These are phyloP conservation scores for Penstemon davidsonii DNA, from an alignment of 257 asterid genomes.

Conservation along the genomic window DNA sequence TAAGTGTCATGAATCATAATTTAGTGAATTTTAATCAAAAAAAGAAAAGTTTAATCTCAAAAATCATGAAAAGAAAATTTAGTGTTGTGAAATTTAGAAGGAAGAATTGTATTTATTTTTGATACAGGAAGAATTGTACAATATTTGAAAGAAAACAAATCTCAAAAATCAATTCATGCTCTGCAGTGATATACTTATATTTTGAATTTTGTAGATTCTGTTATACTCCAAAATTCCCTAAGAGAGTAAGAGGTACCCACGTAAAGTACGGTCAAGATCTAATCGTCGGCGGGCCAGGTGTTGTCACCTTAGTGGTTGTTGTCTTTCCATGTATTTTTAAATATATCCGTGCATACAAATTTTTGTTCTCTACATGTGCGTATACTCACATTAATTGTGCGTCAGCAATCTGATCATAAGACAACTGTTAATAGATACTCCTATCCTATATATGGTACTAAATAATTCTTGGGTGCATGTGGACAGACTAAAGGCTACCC, in stretches of 20 bases:
- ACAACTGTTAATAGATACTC: conserved; percentile 16
- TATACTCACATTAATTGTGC: too few species aligned
- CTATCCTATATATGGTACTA: background rate
- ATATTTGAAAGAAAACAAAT: too few species aligned
- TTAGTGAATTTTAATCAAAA: too few species aligned
- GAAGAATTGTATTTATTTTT: too few species aligned
- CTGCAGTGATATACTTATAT: background rate
- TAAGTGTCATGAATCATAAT: too few species aligned
- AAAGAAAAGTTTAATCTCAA: too few species aligned
- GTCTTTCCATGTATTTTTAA: background rate
- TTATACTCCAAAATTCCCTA: conserved; percentile 15
- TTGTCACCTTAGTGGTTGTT: conserved; percentile 24
- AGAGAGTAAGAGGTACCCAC: conserved; percentile 55
- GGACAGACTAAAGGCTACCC: conserved; percentile 40
- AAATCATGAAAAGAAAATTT: too few species aligned
- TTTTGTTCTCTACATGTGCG: background rate
- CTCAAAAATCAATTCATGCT: conserved; percentile 10
- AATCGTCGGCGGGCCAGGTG: conserved; percentile 46
- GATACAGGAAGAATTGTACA: too few species aligned
- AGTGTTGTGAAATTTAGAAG: too few species aligned
- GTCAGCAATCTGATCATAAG: background rate
- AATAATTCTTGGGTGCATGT: conserved; percentile 48
- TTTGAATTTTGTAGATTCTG: conserved; percentile 7
- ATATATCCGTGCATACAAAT: background rate
- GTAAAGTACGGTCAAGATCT: conserved; percentile 59